phyloP scores from a whole-genome alignment of 768 basidiomycete species.

The Leccinum uliginosum region DNA sequence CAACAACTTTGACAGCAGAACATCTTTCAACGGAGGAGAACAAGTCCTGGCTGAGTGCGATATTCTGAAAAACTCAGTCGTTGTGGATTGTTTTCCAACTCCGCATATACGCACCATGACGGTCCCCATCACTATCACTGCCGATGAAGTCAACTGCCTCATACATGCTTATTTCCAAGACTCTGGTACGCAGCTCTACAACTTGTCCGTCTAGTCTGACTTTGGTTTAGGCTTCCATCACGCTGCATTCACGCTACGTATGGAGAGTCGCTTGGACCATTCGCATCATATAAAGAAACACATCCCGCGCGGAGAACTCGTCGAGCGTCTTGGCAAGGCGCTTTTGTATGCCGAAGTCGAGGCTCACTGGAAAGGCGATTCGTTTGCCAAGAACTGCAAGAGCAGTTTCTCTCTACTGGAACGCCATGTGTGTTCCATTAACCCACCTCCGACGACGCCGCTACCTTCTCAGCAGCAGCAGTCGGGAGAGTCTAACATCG shows the following conservation, averaged over 20 bases:
- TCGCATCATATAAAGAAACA: constrained; percentile 68
- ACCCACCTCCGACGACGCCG: constrained; percentile 29
- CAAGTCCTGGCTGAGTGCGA: not conserved
- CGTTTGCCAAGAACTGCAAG: constrained; percentile 61
- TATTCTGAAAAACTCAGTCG: not conserved
- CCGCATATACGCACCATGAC: constrained; percentile 29
- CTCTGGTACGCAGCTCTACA: constrained; percentile 48
- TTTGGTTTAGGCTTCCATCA: constrained; percentile 63
- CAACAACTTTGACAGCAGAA: not conserved
- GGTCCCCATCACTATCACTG: constrained; percentile 58
- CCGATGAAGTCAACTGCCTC: constrained; percentile 82
- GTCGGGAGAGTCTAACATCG: constrained; percentile 9
- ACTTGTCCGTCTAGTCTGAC: constrained; percentile 6
- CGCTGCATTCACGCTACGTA: constrained; percentile 75
- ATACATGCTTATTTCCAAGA: constrained; percentile 83
- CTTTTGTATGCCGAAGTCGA: constrained; percentile 81
- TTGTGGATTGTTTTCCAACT: constrained; percentile 22
- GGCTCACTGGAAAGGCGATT: constrained; percentile 70
- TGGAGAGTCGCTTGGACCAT: constrained; percentile 67
- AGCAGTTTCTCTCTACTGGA: constrained; percentile 71
- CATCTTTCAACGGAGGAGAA: not conserved
- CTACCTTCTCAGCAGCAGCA: constrained; percentile 21
- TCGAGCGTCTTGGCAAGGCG: constrained; percentile 77
- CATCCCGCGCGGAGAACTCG: constrained; percentile 75
- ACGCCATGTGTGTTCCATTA: constrained; percentile 63